A percentile compares a stretch with the other conserved stretches of the same genome.
phyloP scores from a whole-genome alignment of 768 basidiomycete species.

The Suillus ampliporus region DNA sequence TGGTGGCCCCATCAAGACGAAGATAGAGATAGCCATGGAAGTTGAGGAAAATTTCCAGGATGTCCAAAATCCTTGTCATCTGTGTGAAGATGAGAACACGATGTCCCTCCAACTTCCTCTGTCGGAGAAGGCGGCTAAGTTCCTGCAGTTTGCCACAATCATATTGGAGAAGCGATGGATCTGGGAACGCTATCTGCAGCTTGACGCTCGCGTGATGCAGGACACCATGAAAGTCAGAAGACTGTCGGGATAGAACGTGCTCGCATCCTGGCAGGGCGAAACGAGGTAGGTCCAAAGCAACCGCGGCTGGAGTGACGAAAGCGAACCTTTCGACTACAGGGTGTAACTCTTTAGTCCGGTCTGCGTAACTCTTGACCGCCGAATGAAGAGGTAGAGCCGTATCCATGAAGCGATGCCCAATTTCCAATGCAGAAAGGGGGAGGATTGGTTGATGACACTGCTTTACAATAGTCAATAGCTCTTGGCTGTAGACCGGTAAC shows the following conservation, averaged over 20 bases:
- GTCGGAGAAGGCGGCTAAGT: constrained; percentile 76
- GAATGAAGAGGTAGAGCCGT: constrained; percentile 46
- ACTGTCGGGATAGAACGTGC: constrained; percentile 31
- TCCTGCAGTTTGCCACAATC: constrained; percentile 96
- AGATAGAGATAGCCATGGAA: constrained; percentile 94
- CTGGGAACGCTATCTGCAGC: constrained; percentile 92
- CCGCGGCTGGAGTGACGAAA: constrained; percentile 79
- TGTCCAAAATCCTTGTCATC: constrained; percentile 94
- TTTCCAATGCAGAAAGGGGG: constrained; percentile 54
- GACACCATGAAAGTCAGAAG: constrained; percentile 62
- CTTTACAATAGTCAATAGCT: constrained; percentile 47
- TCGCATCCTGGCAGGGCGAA: constrained; percentile 59
- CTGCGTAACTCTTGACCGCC: constrained; percentile 66
- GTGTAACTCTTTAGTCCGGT: constrained; percentile 61
- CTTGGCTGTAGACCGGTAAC: constrained; percentile 50
- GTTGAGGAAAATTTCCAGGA: constrained; percentile 91
- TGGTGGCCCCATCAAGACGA: constrained; percentile 93
- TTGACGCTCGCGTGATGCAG: constrained; percentile 81
- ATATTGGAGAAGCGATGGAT: constrained; percentile 87
- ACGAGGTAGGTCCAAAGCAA: constrained; percentile 74
- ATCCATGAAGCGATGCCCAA: constrained; percentile 47
- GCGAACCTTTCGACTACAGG: constrained; percentile 70
- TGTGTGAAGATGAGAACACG: constrained; percentile 95
- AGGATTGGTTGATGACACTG: constrained; percentile 52
- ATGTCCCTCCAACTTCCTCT: constrained; percentile 87